These are phyloP conservation scores for Cenchrus fungigraminus DNA, from an alignment of 176 grass and related monocot genomes.

Conservation along the genomic window DNA sequence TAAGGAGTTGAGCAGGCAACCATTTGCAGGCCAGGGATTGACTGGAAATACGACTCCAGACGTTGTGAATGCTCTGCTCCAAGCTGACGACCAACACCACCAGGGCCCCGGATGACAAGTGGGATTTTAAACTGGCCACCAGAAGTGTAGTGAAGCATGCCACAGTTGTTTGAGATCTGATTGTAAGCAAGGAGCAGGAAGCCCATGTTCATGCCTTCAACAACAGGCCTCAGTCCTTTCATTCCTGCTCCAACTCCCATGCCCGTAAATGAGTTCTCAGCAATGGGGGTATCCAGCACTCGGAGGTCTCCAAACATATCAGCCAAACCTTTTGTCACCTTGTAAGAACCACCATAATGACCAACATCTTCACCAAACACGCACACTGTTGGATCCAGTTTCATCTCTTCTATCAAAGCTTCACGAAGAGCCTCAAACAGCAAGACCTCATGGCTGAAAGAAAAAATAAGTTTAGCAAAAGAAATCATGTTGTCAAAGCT, in stretches of 20 bases:
- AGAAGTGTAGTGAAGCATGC: constrained; percentile 98
- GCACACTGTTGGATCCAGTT: constrained; percentile 72
- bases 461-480: constrained; percentile 8
- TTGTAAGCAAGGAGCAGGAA: constrained; percentile 94
- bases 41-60: constrained; percentile 92
- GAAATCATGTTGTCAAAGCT: constrained; percentile 1
- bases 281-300: constrained; percentile 88
- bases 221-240: constrained; percentile 73
- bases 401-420: constrained; percentile 93
- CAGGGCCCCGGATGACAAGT: constrained; percentile 83
- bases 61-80: constrained; percentile 91
- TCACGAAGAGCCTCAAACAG: constrained; percentile 88
- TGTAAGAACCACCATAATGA: constrained; percentile 90
- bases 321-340: constrained; percentile 87
- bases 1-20: constrained; percentile 95
- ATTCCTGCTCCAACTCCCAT: constrained; percentile 90
- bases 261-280: constrained; percentile 90
- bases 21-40: constrained; percentile 93
- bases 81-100: constrained; percentile 87
- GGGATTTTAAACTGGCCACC: constrained; percentile 93
- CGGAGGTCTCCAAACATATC: constrained; percentile 82
- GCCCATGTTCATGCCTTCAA: constrained; percentile 98
- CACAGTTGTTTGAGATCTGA: constrained; percentile 96
- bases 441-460: constrained; percentile 75
- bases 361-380: constrained; percentile 89